Conservation (phyloP, 1,139 yeast genomes). For the Yarrowia galli region DNA sequence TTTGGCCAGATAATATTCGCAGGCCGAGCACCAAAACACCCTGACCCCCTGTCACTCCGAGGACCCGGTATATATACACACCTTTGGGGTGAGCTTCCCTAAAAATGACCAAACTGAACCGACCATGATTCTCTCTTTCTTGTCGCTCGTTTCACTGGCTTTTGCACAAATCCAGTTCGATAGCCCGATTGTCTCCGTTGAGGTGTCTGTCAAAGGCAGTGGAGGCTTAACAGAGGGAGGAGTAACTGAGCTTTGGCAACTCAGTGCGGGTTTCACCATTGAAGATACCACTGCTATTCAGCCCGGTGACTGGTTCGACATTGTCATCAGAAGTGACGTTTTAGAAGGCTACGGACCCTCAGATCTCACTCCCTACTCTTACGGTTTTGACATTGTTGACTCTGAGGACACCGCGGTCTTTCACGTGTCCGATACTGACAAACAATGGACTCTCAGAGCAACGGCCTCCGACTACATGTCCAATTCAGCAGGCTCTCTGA, state of each 20-base stretch:
- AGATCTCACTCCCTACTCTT: not conserved
- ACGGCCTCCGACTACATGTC: not conserved
- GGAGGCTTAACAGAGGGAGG: too few species aligned
- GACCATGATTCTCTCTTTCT: not conserved
- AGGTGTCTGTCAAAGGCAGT: not conserved
- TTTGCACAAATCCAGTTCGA: not conserved
- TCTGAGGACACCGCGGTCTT: not conserved
- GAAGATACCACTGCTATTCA: not conserved
- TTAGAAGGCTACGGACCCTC: not conserved
- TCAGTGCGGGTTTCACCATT: not conserved
- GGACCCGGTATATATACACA: not conserved
- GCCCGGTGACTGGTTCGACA: not conserved
- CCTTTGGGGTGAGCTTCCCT: too few species aligned
- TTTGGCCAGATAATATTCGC: too few species aligned
- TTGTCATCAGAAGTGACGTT: not conserved
- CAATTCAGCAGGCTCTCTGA: not conserved
- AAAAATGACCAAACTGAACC: too few species aligned
- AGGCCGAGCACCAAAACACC: too few species aligned
- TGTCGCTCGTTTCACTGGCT: not conserved
- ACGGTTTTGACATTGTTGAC: not conserved
- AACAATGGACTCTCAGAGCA: not conserved
- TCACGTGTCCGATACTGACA: not conserved
- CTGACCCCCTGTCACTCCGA: too few species aligned
- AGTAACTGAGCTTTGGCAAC: not conserved
- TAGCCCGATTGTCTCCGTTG: not conserved